Evolutionary conservation across 1,284 basidiomycete species (phyloP), one percentile per base, ranked within the genome.

Genomic region (Ceratobasidium sp.): DNA sequence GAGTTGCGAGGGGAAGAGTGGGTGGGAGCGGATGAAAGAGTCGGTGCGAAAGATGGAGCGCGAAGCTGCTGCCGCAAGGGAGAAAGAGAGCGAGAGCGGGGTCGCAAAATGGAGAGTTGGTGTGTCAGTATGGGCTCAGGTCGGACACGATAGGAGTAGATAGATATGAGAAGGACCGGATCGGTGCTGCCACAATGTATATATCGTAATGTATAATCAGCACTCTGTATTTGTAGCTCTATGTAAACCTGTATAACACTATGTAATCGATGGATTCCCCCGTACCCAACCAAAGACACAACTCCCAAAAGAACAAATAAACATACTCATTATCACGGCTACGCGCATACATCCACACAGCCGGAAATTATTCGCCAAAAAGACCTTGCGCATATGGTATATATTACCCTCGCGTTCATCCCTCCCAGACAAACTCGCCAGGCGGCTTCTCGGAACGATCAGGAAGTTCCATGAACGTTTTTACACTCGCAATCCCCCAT

Each of bases 401-500:
- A 41, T 41, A 41, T 41, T 41, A 11, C n/a, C n/a, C n/a, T 41
- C 11, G 36, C 36, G 36, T 11, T 44, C 27, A 67, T 14, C 65
- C 51, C 51, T 67, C 65, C 65, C 65, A 67, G 2, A 56, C 50
- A 56, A 67, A 67, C 8, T 67, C 65, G 15, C 22, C 51, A 8
- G 65, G 65, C 4, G 65, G 50, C 17, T 56, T 41, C 22, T 67
- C 51, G 9, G 36, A 29, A 14, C 22, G 17, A 5, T 56, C 65
- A 33, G 50, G 65, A n/a, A 69, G 76, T 73, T 92, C 89, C 86
- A 94, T 89, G 64, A 89, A 83, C 0, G 91, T 93, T 79, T 94
- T 93, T 27, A 94, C 84, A 87, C 90, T 92, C 5, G 91, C 91
- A 50, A 94, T 82, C 0, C 87, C 91, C 93, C 93, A 94, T 1